Percentiles rank a stretch among this genome's conserved stretches.
Conservation (phyloP, 805 yeast genomes). For the Saccharomycopsis schoenii region DNA sequence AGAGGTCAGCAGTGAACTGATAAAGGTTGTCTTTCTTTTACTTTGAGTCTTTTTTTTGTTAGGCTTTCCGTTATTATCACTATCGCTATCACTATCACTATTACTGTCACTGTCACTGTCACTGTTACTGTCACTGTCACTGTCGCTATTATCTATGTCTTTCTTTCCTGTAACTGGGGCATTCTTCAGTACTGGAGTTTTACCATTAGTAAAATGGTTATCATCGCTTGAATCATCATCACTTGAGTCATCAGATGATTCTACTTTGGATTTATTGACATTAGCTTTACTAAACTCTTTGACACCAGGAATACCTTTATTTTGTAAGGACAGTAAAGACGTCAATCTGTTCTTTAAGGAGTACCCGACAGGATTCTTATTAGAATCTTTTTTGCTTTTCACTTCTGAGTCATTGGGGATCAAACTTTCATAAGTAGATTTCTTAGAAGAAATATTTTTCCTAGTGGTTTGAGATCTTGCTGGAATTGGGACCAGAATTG, state of each 20-base stretch:
- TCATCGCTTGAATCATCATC: background rate
- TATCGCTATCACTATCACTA: background rate
- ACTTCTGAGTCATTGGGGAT: background rate
- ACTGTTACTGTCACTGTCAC: slow-evolving; percentile 17
- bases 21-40: slow-evolving; percentile 1
- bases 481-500: too few relatives aligned
- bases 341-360: slow-evolving; percentile 12
- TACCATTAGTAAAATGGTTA: background rate
- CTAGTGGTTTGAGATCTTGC: background rate
- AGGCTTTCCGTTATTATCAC: background rate
- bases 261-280: background rate
- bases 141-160: background rate
- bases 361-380: background rate
- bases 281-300: slow-evolving; percentile 28
- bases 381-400: background rate
- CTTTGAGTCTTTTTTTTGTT: slow-evolving; percentile 1
- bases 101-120: slow-evolving; percentile 11
- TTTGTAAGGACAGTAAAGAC: slow-evolving; percentile 41
- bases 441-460: background rate
- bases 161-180: background rate
- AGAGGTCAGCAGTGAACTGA: background rate
- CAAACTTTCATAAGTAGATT: background rate
- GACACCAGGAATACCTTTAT: slow-evolving; percentile 62
- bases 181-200: background rate
- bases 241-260: background rate